Evolutionary conservation across 2,329 filamentous ascomycete species (phyloP), one percentile per base, ranked within the genome.

Genomic region (Elsinoe perseae): DNA sequence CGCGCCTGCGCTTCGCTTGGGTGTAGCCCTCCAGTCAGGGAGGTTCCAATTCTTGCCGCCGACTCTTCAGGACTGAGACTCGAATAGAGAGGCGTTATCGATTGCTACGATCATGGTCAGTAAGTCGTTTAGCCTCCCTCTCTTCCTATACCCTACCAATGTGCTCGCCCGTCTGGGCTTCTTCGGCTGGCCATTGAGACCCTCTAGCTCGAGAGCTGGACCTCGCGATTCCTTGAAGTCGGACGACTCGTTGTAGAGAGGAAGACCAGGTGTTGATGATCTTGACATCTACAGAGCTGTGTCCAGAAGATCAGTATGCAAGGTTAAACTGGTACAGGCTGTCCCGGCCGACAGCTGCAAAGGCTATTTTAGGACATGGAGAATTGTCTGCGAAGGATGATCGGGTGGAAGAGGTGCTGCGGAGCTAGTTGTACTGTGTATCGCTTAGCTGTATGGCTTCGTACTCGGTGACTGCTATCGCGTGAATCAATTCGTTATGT

Each of bases 1-100:
- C 92, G 83, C 56, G 85, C 81, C 59, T 90, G 79, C 32, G 91
- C 93, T 71, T 95, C 89, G 43, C 83, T 80, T 0, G 88, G 85
- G 4, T 88, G 83, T 12, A 98, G 80, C 54, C 93, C 93, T 66
- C 88, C 80, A 12, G 79, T 83, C 23, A 95, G 75, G n/a, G 91
- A 96, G 3, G 92, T 95, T 61, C 84, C 80, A 55, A 97, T 76
- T 61, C 82, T 83, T 55, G 84, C 78, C 43, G 89, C 90, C 9
- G 87, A 86, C 71, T 95, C 87, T 66, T 85, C 78, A 18, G 86
- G 80, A n/a, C 84, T 85, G 68, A 96, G 80, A 66, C 81, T 74
- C 46, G 82, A 81, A 66, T 81, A 84, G 36, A 72, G 68, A 25
- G 75, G 71, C 55, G 75, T 78, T 64, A 76, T 71, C 56, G 68